Percentiles rank a stretch among this genome's conserved stretches.
These are phyloP conservation scores for Wickerhamiella shivajii DNA, from an alignment of 805 yeast genomes.

Conservation along the genomic window DNA sequence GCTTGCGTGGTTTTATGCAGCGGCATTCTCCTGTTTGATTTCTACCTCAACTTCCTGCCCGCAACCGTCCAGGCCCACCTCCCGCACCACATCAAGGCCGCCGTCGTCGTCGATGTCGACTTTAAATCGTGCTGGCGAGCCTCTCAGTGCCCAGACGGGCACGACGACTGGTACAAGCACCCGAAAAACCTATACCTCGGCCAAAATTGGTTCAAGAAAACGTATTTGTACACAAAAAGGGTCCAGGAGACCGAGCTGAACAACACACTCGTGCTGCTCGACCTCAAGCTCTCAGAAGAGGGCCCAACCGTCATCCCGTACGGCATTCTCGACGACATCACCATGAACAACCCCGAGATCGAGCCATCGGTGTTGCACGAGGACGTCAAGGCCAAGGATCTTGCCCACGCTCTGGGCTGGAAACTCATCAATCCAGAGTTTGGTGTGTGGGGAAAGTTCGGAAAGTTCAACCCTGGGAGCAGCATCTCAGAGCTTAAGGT, in stretches of 20 bases:
- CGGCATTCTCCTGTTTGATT: constrained; percentile 31
- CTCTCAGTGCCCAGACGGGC: constrained; percentile 13
- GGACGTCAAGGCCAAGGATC: constrained; percentile 9
- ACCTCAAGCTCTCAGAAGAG: constrained; percentile 18
- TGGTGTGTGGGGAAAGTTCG: constrained; percentile 51
- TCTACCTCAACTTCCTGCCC: constrained; percentile 27
- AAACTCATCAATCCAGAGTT: constrained; percentile 16
- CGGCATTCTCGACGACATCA: constrained; percentile 17
- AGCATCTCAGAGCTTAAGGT: constrained; percentile 49
- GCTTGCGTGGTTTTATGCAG: too few relatives aligned
- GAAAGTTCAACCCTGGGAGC: constrained; percentile 24
- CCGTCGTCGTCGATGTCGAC: constrained; percentile 31
- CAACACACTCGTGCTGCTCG: constrained; percentile 21
- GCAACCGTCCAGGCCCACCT: constrained; percentile 23
- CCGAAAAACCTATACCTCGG: constrained; percentile 36
- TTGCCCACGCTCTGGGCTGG: constrained; percentile 25
- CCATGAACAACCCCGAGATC: constrained; percentile 10
- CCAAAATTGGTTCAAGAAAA: constrained; percentile 30
- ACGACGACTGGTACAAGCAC: constrained; percentile 31
- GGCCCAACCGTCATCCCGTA: constrained; percentile 21
- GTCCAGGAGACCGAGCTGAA: constrained; percentile 20
- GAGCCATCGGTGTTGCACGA: constrained; percentile 9
- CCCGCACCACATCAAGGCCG: constrained; percentile 31
- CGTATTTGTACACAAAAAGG: constrained; percentile 27
- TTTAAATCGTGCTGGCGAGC: constrained; percentile 24